Evolutionary conservation across 192 early-diverging fungal species (phyloP), one percentile per base, ranked within the genome.

Genomic region (Funneliformis geosporum): DNA sequence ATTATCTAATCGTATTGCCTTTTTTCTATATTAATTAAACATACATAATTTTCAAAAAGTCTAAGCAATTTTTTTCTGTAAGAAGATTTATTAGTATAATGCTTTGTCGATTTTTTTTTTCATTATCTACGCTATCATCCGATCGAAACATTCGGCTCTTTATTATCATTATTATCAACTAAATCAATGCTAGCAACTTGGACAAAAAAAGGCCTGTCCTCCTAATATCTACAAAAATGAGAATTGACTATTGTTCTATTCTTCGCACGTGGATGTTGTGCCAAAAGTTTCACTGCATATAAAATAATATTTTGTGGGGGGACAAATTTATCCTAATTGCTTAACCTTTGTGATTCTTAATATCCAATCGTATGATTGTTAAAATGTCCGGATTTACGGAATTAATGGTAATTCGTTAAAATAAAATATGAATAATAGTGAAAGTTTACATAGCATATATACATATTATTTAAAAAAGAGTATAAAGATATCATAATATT

Each of bases 251-350:
- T 55, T 55, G 47, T 55, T 55, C 47, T 55, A 55, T 55, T 55
- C 47, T 55, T 55, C 18, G 18, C 47, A 55, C 47, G 47, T 55
- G 47, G 47, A 18, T 16, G 47, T 55, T 55, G 47, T 55, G 47
- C 47, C 18, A 55, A 46, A 55, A 55, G 47, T 55, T 18, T 12
- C 47, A 55, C 47, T 55, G 47, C 47, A 55, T 55, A 55, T 11
- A 55, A 16, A 18, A 55, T 55, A 18, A 16, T 55, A 55, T 55
- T 55, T 55, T 55, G 47, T 55, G 47, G 47, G 12, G 47, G 47
- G 47, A 55, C 47, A 55, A 55, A 55, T 55, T 55, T 55, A 55
- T n/a, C n/a, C n/a, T n/a, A n/a, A n/a, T n/a, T n/a, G n/a, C n/a
- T n/a, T n/a, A n/a, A n/a, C n/a, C n/a, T n/a, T n/a, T n/a, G n/a